Percentiles rank a stretch among this genome's conserved stretches.
Conservation (phyloP, 805 yeast species). For the Kodamaea jinghongensis region DNA sequence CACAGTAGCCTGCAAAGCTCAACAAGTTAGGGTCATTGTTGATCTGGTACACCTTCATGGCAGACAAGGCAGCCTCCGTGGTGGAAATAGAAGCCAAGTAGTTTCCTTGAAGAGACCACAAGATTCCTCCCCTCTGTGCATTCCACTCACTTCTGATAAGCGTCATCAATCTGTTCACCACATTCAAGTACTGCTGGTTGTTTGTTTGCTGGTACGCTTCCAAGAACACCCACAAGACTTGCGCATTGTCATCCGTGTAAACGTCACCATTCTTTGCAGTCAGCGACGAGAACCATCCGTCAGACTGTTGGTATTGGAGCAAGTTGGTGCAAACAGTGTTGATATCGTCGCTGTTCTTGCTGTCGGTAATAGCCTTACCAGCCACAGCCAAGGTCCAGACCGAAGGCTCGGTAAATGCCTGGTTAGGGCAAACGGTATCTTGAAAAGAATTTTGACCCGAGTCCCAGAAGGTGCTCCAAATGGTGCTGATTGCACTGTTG, state of each 20-base stretch:
- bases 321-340: conserved; percentile 8
- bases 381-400: conserved; percentile 16
- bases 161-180: conserved; percentile 9
- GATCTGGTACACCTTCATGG: conserved; percentile 11
- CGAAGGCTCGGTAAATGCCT: conserved; percentile 8
- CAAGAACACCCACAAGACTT: conserved; percentile 14
- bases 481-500: conserved; percentile 10
- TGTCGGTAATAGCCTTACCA: conserved; percentile 11
- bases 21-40: conserved; percentile 7
- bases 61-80: conserved; percentile 15
- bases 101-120: conserved; percentile 11
- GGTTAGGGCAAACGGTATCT: conserved; percentile 8
- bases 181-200: conserved; percentile 8
- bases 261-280: conserved; percentile 12
- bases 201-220: conserved; percentile 11
- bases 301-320: conserved; percentile 8
- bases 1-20: conserved; percentile 11
- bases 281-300: conserved; percentile 14
- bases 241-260: conserved; percentile 16
- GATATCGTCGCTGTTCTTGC: conserved; percentile 3
- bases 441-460: conserved; percentile 10
- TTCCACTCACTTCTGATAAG: conserved; percentile 11
- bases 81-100: conserved; percentile 16
- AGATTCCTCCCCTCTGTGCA: conserved; percentile 11
- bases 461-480: conserved; percentile 20